Evolutionary conservation across 1,284 basidiomycete species (phyloP).

Genomic region (Trichosporon sp.): DNA sequence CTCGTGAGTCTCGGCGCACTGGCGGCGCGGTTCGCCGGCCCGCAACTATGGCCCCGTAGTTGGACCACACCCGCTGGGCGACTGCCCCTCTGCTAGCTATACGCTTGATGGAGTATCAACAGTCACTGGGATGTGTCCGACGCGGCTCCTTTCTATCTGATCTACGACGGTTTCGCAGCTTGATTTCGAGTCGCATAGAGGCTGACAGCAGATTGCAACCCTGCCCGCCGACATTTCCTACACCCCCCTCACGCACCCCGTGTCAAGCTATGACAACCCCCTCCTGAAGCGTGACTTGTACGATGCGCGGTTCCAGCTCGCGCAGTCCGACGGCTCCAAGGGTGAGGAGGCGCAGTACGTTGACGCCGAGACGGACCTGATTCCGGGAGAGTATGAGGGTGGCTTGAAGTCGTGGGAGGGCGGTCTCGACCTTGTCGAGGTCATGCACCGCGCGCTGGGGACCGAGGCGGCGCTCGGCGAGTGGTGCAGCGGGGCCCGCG

Average conservation of each 20-base stretch:
- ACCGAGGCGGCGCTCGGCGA: neutral
- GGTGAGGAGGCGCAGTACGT: slow-evolving; percentile 54
- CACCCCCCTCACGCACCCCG: slow-evolving; percentile 33
- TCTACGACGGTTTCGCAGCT: too few relatives aligned
- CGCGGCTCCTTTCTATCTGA: too few relatives aligned
- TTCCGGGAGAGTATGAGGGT: slow-evolving; percentile 91
- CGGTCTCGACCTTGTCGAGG: slow-evolving; percentile 72
- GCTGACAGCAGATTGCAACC: slow-evolving; percentile 30
- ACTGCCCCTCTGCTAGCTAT: too few relatives aligned
- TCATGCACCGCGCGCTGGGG: slow-evolving; percentile 14
- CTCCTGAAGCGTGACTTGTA: slow-evolving; percentile 75
- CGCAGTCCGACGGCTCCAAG: slow-evolving; percentile 39
- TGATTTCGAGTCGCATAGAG: neutral
- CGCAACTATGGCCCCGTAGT: too few relatives aligned
- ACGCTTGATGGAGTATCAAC: neutral
- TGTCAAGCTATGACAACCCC: slow-evolving; percentile 17
- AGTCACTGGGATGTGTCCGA: too few relatives aligned
- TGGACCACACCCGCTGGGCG: too few relatives aligned
- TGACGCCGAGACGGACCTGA: slow-evolving; percentile 79
- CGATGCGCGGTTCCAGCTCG: slow-evolving; percentile 88
- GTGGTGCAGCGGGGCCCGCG: slow-evolving; percentile 49
- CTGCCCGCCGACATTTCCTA: slow-evolving; percentile 45
- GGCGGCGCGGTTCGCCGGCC: too few relatives aligned
- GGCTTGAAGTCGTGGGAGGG: slow-evolving; percentile 99
- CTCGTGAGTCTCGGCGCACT: slow-evolving; percentile 1